A percentile compares a stretch with the other conserved stretches of the same genome.
Evolutionary conservation across 371 early-diverging fungal genomes (phyloP).

Genomic region (Massospora cicadina): DNA sequence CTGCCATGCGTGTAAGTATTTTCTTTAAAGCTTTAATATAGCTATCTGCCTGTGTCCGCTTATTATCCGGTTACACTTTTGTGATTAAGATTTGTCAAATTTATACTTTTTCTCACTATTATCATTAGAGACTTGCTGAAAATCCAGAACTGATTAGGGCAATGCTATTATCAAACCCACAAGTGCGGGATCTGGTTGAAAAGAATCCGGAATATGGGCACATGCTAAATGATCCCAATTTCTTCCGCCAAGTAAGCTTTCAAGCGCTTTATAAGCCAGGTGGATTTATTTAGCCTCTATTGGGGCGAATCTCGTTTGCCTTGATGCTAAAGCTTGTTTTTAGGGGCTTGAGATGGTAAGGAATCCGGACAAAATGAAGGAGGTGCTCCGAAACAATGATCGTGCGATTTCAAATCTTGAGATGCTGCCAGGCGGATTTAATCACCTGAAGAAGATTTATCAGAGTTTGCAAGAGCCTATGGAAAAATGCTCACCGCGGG

Average conservation of each 20-base stretch:
- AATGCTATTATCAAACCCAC: slow-evolving; percentile 54
- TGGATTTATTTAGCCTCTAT: no score
- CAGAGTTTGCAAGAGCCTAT: slow-evolving; percentile 53
- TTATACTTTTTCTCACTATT: neutral
- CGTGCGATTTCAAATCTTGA: slow-evolving; percentile 74
- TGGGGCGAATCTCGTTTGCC: no score
- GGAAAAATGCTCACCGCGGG: slow-evolving; percentile 25
- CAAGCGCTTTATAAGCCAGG: no score
- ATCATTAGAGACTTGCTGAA: slow-evolving; percentile 22
- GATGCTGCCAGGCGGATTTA: slow-evolving; percentile 67
- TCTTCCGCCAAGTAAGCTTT: slow-evolving; percentile 36
- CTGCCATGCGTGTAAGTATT: neutral
- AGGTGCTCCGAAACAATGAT: slow-evolving; percentile 69
- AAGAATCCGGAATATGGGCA: slow-evolving; percentile 63
- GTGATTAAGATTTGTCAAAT: no score
- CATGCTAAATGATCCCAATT: slow-evolving; percentile 54
- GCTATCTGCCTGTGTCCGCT: neutral
- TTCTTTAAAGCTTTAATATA: neutral
- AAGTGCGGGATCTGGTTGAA: slow-evolving; percentile 39
- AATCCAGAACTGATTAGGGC: slow-evolving; percentile 50
- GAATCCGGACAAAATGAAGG: slow-evolving; percentile 64
- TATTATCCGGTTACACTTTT: no score
- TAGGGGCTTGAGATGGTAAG: slow-evolving; percentile 19
- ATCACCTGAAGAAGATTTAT: slow-evolving; percentile 64
- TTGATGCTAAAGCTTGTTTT: neutral